phyloP scores from a whole-genome alignment of 1,284 basidiomycete species.

The Xerocomus nothofagi region DNA sequence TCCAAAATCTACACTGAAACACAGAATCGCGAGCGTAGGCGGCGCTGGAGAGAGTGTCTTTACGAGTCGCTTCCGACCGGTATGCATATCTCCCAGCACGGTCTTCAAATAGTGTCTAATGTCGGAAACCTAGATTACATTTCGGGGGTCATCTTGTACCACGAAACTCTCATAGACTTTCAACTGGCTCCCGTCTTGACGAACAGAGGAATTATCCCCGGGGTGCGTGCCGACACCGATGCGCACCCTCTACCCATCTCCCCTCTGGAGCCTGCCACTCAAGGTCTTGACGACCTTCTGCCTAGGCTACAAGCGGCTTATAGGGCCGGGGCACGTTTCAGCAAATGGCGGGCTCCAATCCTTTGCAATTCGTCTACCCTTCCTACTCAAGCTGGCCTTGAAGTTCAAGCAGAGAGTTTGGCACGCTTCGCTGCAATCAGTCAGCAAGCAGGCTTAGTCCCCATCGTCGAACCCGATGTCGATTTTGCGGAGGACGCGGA shows the following conservation, averaged over 20 bases:
- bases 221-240: slow-evolving; percentile 52
- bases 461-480: slow-evolving; percentile 55
- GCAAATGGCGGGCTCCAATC: slow-evolving; percentile 53
- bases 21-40: slow-evolving; percentile 41
- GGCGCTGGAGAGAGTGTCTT: slow-evolving; percentile 45
- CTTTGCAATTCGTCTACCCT: slow-evolving; percentile 42
- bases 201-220: slow-evolving; percentile 47
- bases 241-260: slow-evolving; percentile 47
- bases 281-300: slow-evolving; percentile 50
- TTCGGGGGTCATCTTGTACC: slow-evolving; percentile 50
- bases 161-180: slow-evolving; percentile 50
- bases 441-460: slow-evolving; percentile 50
- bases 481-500: slow-evolving; percentile 50
- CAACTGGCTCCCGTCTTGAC: slow-evolving; percentile 44
- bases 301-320: slow-evolving; percentile 43
- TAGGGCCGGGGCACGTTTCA: slow-evolving; percentile 48
- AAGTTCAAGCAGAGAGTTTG: slow-evolving; percentile 46
- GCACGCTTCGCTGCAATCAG: slow-evolving; percentile 48
- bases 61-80: slow-evolving; percentile 46
- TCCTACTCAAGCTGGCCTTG: slow-evolving; percentile 42
- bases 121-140: slow-evolving; percentile 41
- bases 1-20: slow-evolving; percentile 33
- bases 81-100: slow-evolving; percentile 17
- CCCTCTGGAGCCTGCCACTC: slow-evolving; percentile 46
- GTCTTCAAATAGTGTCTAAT: background rate